Evolutionary conservation across 306 rosid species (phyloP).

Genomic region (Medicago ruthenica): DNA sequence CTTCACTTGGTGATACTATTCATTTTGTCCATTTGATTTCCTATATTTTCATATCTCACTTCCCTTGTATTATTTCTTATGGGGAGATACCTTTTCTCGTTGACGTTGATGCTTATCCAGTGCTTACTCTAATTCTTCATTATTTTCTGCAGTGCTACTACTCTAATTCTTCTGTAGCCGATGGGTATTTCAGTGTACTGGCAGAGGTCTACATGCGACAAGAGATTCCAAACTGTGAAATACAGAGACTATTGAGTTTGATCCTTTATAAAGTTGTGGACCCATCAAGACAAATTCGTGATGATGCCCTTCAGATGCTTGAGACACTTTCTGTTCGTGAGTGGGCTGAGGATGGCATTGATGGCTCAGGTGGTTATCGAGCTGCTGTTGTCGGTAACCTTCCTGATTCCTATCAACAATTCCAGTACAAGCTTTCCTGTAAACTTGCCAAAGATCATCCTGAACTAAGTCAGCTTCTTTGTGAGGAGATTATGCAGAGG

Average conservation of each 20-base stretch:
- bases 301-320: constrained; percentile 99
- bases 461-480: constrained; percentile 94
- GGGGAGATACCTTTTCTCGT: constrained; percentile 12
- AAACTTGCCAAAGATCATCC: constrained; percentile 99
- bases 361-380: constrained; percentile 93
- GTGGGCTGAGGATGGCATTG: constrained; percentile 99
- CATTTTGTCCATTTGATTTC: constrained; percentile 27
- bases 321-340: constrained; percentile 98
- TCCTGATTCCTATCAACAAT: constrained; percentile 99
- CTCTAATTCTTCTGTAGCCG: constrained; percentile 97
- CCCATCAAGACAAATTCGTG: constrained; percentile 98
- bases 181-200: constrained; percentile 98
- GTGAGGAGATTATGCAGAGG: constrained; percentile 99
- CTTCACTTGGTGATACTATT: constrained; percentile 12
- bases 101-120: constrained; percentile 45
- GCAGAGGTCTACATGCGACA: constrained; percentile 99
- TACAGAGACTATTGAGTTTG: constrained; percentile 93
- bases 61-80: constrained; percentile 29
- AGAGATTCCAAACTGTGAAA: constrained; percentile 98
- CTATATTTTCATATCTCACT: constrained; percentile 21
- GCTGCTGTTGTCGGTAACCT: constrained; percentile 99
- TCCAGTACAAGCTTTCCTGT: constrained; percentile 98
- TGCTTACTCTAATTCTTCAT: constrained; percentile 79
- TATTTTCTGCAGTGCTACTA: constrained; percentile 78
- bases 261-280: constrained; percentile 99